These are phyloP conservation scores for Fusarium verrucosum DNA, from an alignment of 2,329 filamentous ascomycete genomes.

Conservation along the genomic window DNA sequence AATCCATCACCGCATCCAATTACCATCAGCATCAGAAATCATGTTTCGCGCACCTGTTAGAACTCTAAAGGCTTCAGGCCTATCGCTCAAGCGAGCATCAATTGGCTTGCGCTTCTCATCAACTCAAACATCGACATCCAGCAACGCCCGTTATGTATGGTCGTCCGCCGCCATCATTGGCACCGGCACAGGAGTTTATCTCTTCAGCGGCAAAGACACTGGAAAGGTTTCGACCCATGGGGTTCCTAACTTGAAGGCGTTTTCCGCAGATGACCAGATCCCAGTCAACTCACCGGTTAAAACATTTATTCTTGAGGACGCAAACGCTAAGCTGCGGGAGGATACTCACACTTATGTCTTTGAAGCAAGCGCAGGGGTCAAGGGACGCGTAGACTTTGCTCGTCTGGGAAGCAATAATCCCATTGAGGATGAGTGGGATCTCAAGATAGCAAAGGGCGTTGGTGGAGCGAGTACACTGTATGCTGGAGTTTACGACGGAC, in stretches of 20 bases:
- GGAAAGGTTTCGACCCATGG: not conserved
- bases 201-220: slow-evolving; percentile 4
- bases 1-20: not conserved
- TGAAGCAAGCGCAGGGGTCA: slow-evolving; percentile 32
- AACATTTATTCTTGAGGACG: slow-evolving; percentile 40
- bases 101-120: slow-evolving; percentile 25
- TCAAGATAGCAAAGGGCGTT: slow-evolving; percentile 46
- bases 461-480: slow-evolving; percentile 44
- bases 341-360: slow-evolving; percentile 47
- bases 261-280: slow-evolving; percentile 36
- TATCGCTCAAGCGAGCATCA: slow-evolving; percentile 5
- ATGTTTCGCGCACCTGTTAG: slow-evolving; percentile 26
- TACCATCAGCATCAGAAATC: not conserved
- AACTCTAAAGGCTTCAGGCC: not conserved
- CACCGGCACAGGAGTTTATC: slow-evolving; percentile 17
- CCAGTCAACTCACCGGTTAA: slow-evolving; percentile 43
- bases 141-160: slow-evolving; percentile 8
- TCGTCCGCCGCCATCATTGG: slow-evolving; percentile 9
- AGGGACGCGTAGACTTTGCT: slow-evolving; percentile 48
- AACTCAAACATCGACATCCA: slow-evolving; percentile 1
- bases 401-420: slow-evolving; percentile 50
- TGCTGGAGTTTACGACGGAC: slow-evolving; percentile 59
- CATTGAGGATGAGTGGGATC: slow-evolving; percentile 50
- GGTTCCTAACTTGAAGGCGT: slow-evolving; percentile 17
- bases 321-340: slow-evolving; percentile 46